Percentiles rank a stretch among this genome's conserved stretches.
phyloP scores from a whole-genome alignment of 148 eudicot genomes.

The Chenopodium formosanum region DNA sequence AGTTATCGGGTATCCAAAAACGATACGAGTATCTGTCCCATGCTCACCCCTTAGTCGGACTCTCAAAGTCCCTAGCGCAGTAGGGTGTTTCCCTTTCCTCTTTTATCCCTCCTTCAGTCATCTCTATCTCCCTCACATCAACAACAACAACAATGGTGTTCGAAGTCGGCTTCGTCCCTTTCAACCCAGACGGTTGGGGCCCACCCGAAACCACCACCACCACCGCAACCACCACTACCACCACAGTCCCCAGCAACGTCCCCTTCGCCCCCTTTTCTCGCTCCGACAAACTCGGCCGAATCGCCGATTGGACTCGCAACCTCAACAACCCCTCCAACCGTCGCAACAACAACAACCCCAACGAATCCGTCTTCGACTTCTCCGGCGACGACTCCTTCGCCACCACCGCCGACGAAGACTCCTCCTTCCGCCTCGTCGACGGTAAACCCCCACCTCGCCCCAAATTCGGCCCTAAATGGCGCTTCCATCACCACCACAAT shows the following conservation, averaged over 20 bases:
- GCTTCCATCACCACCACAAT: slow-evolving; percentile 58
- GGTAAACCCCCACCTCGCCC: slow-evolving; percentile 73
- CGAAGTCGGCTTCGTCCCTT: slow-evolving; percentile 66
- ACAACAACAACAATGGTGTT: slow-evolving; percentile 31
- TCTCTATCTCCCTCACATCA: background rate
- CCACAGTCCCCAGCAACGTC: slow-evolving; percentile 39
- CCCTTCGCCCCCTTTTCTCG: slow-evolving; percentile 93
- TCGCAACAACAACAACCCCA: slow-evolving; percentile 20
- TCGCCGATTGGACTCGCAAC: slow-evolving; percentile 79
- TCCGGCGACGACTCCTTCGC: slow-evolving; percentile 81
- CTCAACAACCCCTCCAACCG: slow-evolving; percentile 34
- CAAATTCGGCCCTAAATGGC: slow-evolving; percentile 72
- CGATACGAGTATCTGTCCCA: too few species aligned
- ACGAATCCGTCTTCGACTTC: slow-evolving; percentile 84
- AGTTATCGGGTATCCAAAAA: too few species aligned
- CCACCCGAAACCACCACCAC: slow-evolving; percentile 50
- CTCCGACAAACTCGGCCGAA: slow-evolving; percentile 57
- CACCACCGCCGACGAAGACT: slow-evolving; percentile 53
- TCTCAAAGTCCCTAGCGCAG: background rate
- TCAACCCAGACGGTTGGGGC: slow-evolving; percentile 95
- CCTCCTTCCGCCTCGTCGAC: slow-evolving; percentile 82
- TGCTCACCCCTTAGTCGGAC: too few species aligned
- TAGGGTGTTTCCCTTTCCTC: background rate
- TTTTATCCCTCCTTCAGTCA: background rate
- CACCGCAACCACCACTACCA: slow-evolving; percentile 25